phyloP scores from a whole-genome alignment of 139 green algal species.

The Ettlia oleoabundans region DNA sequence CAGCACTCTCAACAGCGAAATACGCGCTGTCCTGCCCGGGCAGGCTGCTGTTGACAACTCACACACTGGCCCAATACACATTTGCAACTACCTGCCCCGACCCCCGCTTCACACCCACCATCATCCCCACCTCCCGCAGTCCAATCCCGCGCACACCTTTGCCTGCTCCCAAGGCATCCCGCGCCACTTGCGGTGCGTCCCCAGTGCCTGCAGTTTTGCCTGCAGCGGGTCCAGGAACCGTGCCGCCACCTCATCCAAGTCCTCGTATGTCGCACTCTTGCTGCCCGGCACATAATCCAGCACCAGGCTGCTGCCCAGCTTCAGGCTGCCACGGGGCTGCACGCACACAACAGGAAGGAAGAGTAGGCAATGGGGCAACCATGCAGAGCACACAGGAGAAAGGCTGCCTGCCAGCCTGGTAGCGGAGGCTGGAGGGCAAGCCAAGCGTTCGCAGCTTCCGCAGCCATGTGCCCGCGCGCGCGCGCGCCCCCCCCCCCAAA shows the following conservation, averaged over 20 bases:
- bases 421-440: too few relatives aligned
- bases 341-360: too few relatives aligned
- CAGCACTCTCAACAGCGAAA: too few relatives aligned
- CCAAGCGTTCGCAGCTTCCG: too few relatives aligned
- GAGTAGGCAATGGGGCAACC: too few relatives aligned
- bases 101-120: background rate
- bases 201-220: slow-evolving; percentile 39
- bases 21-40: too few relatives aligned
- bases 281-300: background rate
- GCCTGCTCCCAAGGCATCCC: slow-evolving; percentile 27
- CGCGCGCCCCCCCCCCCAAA: too few relatives aligned
- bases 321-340: slow-evolving; percentile 7
- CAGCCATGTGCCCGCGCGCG: too few relatives aligned
- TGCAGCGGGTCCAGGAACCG: slow-evolving; percentile 69
- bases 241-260: slow-evolving; percentile 80
- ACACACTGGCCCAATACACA: too few relatives aligned
- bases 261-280: slow-evolving; percentile 67
- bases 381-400: background rate
- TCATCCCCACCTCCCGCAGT: too few relatives aligned
- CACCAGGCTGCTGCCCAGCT: slow-evolving; percentile 24
- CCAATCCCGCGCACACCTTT: slow-evolving; percentile 24
- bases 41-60: too few relatives aligned
- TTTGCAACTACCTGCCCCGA: background rate
- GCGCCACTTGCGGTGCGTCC: slow-evolving; percentile 64
- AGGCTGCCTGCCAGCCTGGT: too few relatives aligned